Percentiles rank a stretch among this genome's conserved stretches.
Conservation (phyloP, 1,284 basidiomycete genomes). For the Erythrobasidium hasegawianum region DNA sequence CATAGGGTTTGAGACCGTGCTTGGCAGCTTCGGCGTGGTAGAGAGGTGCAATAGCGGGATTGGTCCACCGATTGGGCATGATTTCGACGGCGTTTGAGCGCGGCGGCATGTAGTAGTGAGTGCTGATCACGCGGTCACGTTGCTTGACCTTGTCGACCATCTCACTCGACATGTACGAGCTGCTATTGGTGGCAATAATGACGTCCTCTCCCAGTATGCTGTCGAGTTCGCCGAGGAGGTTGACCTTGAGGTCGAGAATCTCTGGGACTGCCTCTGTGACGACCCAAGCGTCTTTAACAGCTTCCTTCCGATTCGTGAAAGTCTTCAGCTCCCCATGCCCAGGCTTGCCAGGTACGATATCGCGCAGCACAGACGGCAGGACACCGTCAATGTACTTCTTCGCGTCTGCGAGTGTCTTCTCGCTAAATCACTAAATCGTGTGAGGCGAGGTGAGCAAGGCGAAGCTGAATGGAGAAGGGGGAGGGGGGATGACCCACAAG, state of each 20-base stretch:
- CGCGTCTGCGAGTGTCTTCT: too few relatives aligned
- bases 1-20: constrained; percentile 27
- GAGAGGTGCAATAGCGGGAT: neutral
- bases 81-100: constrained; percentile 4
- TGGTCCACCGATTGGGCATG: constrained; percentile 16
- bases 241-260: constrained; percentile 69
- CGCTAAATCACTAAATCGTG: too few relatives aligned
- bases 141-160: constrained; percentile 58
- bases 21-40: constrained; percentile 4
- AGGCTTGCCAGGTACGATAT: too few relatives aligned
- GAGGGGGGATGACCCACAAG: too few relatives aligned
- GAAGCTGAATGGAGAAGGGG: too few relatives aligned
- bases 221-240: constrained; percentile 69
- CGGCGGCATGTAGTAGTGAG: neutral
- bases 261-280: constrained; percentile 73
- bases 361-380: too few relatives aligned
- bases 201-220: constrained; percentile 64
- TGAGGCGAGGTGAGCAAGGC: too few relatives aligned
- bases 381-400: too few relatives aligned
- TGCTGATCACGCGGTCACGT: constrained; percentile 13
- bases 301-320: neutral
- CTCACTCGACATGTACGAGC: constrained; percentile 86
- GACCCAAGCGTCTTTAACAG: constrained; percentile 12
- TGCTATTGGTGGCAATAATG: constrained; percentile 85
- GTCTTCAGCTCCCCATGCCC: neutral